phyloP scores from a whole-genome alignment of 495 filamentous ascomycete species.

The Daldinia concentrica region DNA sequence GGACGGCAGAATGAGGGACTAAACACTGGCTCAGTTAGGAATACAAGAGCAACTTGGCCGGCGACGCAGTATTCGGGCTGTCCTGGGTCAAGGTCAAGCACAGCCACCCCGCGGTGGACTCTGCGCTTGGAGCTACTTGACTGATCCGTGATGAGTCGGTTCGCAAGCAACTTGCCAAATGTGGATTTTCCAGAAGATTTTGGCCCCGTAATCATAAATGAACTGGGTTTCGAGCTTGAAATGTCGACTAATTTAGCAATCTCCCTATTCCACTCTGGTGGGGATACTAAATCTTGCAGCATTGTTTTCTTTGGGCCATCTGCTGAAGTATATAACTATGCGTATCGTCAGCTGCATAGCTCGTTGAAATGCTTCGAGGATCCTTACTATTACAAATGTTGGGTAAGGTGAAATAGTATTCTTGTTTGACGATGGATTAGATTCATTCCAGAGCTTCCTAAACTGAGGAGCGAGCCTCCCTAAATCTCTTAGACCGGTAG shows the following conservation, averaged over 20 bases:
- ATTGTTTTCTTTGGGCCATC: slow-evolving; percentile 55
- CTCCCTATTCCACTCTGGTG: slow-evolving; percentile 70
- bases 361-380: neutral
- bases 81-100: slow-evolving; percentile 85
- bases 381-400: slow-evolving; percentile 55
- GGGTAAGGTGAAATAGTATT: slow-evolving; percentile 7
- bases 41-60: slow-evolving; percentile 77
- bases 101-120: slow-evolving; percentile 57
- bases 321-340: slow-evolving; percentile 58
- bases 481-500: slow-evolving; percentile 65
- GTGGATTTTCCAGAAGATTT: slow-evolving; percentile 90
- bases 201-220: slow-evolving; percentile 75
- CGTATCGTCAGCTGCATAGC: slow-evolving; percentile 21
- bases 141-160: slow-evolving; percentile 70
- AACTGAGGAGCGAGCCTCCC: slow-evolving; percentile 73
- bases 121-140: slow-evolving; percentile 35
- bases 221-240: slow-evolving; percentile 53
- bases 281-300: slow-evolving; percentile 69
- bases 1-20: slow-evolving; percentile 81
- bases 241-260: slow-evolving; percentile 51
- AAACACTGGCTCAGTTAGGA: slow-evolving; percentile 70
- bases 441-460: slow-evolving; percentile 76
- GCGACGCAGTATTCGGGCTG: slow-evolving; percentile 84
- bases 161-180: slow-evolving; percentile 78
- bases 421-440: slow-evolving; percentile 23